Percentiles rank a stretch among this genome's conserved stretches.
These are phyloP conservation scores for Penicillium subrubescens DNA, from an alignment of 495 filamentous ascomycete genomes.

Conservation along the genomic window DNA sequence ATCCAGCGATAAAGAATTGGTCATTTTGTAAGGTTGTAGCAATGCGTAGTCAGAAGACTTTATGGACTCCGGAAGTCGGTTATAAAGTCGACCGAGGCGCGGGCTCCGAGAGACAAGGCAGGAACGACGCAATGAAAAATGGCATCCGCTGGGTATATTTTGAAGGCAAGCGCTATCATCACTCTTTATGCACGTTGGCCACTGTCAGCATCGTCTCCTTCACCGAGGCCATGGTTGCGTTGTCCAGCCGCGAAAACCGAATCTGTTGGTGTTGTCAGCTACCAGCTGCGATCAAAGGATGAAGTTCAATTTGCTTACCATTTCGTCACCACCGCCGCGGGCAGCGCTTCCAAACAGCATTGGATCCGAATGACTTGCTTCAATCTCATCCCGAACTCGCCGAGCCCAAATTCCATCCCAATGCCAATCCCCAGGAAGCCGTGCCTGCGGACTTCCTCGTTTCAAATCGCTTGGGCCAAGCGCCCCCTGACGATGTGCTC, in stretches of 20 bases:
- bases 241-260: conserved; percentile 67
- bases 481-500: conserved; percentile 57
- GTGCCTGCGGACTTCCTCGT: conserved; percentile 43
- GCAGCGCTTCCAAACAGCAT: conserved; percentile 68
- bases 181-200: conserved; percentile 39
- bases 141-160: conserved; percentile 27
- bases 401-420: conserved; percentile 96
- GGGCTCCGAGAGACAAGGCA: conserved; percentile 2
- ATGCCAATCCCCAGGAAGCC: conserved; percentile 82
- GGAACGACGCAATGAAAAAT: conserved; percentile 8
- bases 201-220: conserved; percentile 63
- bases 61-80: neutral
- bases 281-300: neutral
- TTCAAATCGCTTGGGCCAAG: conserved; percentile 23
- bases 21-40: conserved; percentile 27
- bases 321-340: conserved; percentile 62
- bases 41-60: conserved; percentile 5
- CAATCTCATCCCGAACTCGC: conserved; percentile 73
- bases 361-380: conserved; percentile 73
- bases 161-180: conserved; percentile 20
- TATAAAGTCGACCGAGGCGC: neutral
- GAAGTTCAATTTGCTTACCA: conserved; percentile 50
- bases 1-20: conserved; percentile 34
- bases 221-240: conserved; percentile 55
- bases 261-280: conserved; percentile 49